Percentiles rank a stretch among this genome's conserved stretches.
Conservation (phyloP, 176 grass and related monocot species). For the Phoenix roebelenii region DNA sequence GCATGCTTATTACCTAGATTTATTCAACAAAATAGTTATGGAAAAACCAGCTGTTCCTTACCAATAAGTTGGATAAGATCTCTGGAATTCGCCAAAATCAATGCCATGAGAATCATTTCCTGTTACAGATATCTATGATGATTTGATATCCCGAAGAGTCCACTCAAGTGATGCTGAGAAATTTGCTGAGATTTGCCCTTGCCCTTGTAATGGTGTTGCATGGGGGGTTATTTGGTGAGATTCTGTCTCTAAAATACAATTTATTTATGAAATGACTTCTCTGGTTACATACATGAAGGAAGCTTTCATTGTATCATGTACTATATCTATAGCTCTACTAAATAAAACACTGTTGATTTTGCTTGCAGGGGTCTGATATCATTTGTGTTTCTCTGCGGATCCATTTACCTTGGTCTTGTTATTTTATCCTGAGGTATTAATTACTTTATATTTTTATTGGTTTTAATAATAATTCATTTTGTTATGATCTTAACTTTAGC, state of each 20-base stretch:
- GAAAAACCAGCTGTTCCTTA: slow-evolving; percentile 15
- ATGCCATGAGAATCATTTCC: neutral
- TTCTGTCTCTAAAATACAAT: neutral
- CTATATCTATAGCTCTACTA: neutral
- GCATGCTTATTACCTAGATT: slow-evolving; percentile 10
- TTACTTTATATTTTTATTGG: neutral
- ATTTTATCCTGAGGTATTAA: slow-evolving; percentile 84
- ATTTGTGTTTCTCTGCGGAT: slow-evolving; percentile 65
- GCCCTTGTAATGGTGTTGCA: slow-evolving; percentile 73
- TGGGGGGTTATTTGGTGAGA: slow-evolving; percentile 92
- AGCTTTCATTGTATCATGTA: neutral
- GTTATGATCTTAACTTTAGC: no score
- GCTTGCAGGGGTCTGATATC: slow-evolving; percentile 86
- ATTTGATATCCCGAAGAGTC: slow-evolving; percentile 94
- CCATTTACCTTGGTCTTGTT: slow-evolving; percentile 82
- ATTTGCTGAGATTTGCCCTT: slow-evolving; percentile 96
- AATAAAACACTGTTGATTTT: slow-evolving; percentile 20
- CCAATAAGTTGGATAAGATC: neutral
- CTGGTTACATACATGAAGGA: no score
- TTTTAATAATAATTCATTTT: no score
- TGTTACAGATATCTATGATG: slow-evolving; percentile 88
- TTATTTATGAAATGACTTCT: no score
- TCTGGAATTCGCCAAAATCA: no score
- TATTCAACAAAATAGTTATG: neutral
- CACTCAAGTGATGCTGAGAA: slow-evolving; percentile 95